A percentile compares a stretch with the other conserved stretches of the same genome.
These are phyloP conservation scores for Leccinellum albellum DNA, from an alignment of 768 basidiomycete species.

Conservation along the genomic window DNA sequence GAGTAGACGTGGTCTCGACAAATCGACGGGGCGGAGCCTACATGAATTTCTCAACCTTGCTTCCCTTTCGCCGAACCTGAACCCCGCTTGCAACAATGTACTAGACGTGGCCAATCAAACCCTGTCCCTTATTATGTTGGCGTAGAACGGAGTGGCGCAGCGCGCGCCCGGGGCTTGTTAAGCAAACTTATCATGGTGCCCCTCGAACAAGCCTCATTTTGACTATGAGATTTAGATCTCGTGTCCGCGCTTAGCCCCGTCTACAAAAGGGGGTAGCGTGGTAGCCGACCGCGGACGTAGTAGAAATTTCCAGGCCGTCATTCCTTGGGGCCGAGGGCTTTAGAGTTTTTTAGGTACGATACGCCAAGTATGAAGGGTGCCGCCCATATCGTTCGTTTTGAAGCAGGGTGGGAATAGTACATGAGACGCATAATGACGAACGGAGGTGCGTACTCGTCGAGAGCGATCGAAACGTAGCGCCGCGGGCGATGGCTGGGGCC, in stretches of 20 bases:
- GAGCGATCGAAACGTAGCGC: background rate
- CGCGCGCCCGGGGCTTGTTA: constrained; percentile 1
- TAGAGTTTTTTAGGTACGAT: constrained; percentile 4
- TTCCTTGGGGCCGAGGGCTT: constrained; percentile 30
- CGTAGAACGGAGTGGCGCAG: constrained; percentile 2
- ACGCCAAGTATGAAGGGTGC: background rate
- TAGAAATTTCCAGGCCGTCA: background rate
- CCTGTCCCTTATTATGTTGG: constrained; percentile 1
- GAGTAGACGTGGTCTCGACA: constrained; percentile 1
- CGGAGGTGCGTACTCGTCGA: background rate
- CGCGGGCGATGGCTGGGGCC: background rate
- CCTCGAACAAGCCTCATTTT: constrained; percentile 28
- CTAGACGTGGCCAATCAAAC: constrained; percentile 13
- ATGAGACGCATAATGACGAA: background rate
- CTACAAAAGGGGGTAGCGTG: constrained; percentile 24
- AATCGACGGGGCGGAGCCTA: background rate
- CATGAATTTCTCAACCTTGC: background rate
- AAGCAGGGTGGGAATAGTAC: constrained; percentile 8
- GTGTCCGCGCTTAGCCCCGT: constrained; percentile 7
- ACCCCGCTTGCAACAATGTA: constrained; percentile 12
- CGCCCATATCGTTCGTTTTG: background rate
- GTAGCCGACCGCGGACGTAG: constrained; percentile 18
- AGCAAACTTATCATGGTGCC: background rate
- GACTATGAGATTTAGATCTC: constrained; percentile 18
- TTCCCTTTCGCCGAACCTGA: constrained; percentile 3